A percentile compares a stretch with the other conserved stretches of the same genome.
These are phyloP conservation scores for Podospora comata DNA, from an alignment of 495 filamentous ascomycete species.

Conservation along the genomic window DNA sequence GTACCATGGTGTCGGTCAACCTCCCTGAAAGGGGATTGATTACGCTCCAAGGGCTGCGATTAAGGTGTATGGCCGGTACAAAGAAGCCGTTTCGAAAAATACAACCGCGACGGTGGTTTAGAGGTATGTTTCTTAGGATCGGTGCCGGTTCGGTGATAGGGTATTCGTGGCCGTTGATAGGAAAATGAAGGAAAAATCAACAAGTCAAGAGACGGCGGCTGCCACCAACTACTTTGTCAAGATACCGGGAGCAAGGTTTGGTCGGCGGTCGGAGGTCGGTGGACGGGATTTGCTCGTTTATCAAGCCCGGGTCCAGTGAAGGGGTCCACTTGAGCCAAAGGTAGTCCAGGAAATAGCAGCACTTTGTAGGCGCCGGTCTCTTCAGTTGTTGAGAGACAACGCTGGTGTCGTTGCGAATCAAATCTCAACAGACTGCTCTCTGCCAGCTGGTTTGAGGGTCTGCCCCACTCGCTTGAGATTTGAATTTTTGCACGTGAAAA, in stretches of 20 bases:
- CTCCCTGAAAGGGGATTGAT: not conserved
- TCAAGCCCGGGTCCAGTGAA: not conserved
- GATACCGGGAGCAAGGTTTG: not conserved
- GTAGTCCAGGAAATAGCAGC: not conserved
- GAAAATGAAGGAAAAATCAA: not conserved
- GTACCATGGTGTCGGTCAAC: conserved; percentile 31
- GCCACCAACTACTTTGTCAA: not conserved
- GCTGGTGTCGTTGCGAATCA: conserved; percentile 21
- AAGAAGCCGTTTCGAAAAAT: not conserved
- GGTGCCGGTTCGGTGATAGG: not conserved
- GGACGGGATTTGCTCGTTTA: not conserved
- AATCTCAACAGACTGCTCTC: conserved; percentile 16
- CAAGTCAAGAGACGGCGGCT: not conserved
- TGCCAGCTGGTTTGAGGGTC: not conserved
- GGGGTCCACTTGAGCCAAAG: not conserved
- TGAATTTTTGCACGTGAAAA: conserved; percentile 11
- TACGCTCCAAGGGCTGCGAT: not conserved
- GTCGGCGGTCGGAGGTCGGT: not conserved
- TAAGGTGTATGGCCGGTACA: not conserved
- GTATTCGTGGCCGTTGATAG: not conserved
- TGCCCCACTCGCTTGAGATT: conserved; percentile 10
- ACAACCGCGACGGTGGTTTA: not conserved
- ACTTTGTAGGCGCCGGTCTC: conserved; percentile 8
- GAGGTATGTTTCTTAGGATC: not conserved
- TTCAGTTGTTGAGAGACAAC: conserved; percentile 24